Conservation (phyloP, 768 basidiomycete genomes). For the Boletus vermiculosoides region DNA sequence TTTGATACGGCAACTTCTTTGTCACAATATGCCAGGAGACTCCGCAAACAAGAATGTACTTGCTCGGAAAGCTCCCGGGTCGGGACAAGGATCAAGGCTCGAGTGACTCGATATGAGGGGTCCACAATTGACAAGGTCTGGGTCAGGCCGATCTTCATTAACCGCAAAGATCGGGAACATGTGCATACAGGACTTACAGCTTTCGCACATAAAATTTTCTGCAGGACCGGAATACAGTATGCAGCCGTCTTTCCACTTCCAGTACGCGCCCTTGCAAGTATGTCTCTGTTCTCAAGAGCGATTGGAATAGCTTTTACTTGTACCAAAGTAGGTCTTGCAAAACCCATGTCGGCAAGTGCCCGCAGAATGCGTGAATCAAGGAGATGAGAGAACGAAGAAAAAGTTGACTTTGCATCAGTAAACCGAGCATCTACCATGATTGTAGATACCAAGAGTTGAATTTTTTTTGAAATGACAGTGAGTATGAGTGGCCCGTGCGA, state of each 20-base stretch:
- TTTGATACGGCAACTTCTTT: constrained; percentile 70
- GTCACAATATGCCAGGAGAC: constrained; percentile 75
- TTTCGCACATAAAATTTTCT: constrained; percentile 84
- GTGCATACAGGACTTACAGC: constrained; percentile 48
- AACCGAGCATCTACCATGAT: constrained; percentile 50
- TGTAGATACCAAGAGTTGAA: not conserved
- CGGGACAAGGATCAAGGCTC: constrained; percentile 80
- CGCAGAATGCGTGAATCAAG: constrained; percentile 85
- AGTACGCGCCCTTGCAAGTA: constrained; percentile 91
- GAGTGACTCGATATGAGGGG: constrained; percentile 53
- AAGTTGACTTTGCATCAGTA: constrained; percentile 49
- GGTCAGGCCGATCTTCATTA: not conserved
- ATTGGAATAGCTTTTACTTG: constrained; percentile 91
- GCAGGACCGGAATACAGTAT: constrained; percentile 87
- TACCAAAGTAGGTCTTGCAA: constrained; percentile 88
- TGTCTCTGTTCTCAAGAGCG: constrained; percentile 84
- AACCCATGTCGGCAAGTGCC: constrained; percentile 86
- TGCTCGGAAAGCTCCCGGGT: constrained; percentile 94
- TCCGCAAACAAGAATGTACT: constrained; percentile 66
- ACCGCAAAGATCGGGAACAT: not conserved
- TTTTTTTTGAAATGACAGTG: not conserved
- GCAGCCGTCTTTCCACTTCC: constrained; percentile 98
- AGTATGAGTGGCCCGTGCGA: not conserved
- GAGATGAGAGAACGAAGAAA: constrained; percentile 67
- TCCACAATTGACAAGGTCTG: constrained; percentile 41